Conservation (phyloP, 2,329 filamentous ascomycete genomes). For the Stagonosporopsis cucurbitacearum region DNA sequence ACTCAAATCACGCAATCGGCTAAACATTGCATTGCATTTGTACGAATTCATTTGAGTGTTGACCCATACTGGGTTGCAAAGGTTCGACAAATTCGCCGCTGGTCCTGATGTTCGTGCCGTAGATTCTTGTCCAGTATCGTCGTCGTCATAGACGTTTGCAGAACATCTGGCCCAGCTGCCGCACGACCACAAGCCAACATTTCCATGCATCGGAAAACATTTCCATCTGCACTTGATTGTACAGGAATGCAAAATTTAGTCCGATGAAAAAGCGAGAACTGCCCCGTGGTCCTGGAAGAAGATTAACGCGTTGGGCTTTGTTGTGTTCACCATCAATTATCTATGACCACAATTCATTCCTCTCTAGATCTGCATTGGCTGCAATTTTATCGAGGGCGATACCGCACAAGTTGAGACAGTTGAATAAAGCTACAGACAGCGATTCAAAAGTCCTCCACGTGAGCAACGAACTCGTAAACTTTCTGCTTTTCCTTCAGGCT, state of each 20-base stretch:
- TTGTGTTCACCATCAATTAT: too few species aligned
- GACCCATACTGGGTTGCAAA: constrained; percentile 2
- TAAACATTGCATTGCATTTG: not conserved
- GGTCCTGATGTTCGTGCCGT: constrained; percentile 22
- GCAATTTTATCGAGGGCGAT: too few species aligned
- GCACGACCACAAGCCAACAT: not conserved
- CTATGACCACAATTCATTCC: too few species aligned
- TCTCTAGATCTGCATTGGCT: too few species aligned
- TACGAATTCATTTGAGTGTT: constrained; percentile 11
- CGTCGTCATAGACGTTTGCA: constrained; percentile 36
- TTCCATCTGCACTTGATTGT: not conserved
- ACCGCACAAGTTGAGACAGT: too few species aligned
- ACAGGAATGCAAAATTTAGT: too few species aligned
- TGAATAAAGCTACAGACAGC: not conserved
- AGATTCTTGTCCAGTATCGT: constrained; percentile 28
- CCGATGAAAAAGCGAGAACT: too few species aligned
- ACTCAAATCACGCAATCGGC: not conserved
- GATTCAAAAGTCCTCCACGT: not conserved
- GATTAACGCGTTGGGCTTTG: too few species aligned
- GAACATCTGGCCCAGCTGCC: constrained; percentile 22
- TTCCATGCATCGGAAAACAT: constrained; percentile 6
- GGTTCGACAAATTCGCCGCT: constrained; percentile 22
- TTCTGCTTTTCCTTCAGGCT: not conserved
- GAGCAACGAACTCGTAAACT: not conserved
- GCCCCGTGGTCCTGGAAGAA: too few species aligned